Percentiles rank a stretch among this genome's conserved stretches.
Conservation (phyloP, 495 filamentous ascomycete species). For the Penicillium parvum region DNA sequence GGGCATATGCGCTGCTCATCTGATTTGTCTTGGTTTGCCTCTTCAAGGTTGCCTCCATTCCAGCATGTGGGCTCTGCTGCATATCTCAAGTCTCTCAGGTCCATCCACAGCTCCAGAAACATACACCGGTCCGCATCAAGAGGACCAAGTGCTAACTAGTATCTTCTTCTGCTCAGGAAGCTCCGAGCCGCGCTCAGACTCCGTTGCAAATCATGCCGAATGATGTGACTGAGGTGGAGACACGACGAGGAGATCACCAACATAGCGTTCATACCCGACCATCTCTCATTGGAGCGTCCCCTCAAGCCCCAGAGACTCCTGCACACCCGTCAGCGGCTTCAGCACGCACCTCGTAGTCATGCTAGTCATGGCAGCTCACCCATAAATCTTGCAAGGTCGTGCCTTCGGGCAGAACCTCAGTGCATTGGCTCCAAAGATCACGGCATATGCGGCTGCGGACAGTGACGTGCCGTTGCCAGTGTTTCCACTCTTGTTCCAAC, state of each 20-base stretch:
- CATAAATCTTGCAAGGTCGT: conserved; percentile 46
- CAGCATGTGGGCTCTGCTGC: not conserved
- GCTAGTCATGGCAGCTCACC: conserved; percentile 31
- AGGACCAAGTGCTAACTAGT: not conserved
- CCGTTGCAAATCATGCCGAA: not conserved
- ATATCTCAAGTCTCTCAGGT: not conserved
- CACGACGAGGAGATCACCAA: conserved; percentile 14
- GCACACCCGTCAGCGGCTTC: conserved; percentile 7
- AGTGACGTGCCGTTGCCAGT: conserved; percentile 46
- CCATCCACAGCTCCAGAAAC: not conserved
- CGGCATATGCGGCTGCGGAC: conserved; percentile 49
- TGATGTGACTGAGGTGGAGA: conserved; percentile 21
- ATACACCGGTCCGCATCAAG: not conserved
- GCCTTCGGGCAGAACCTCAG: conserved; percentile 45
- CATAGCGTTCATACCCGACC: conserved; percentile 15
- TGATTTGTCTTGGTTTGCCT: conserved; percentile 20
- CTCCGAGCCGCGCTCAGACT: not conserved
- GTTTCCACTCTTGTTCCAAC: conserved; percentile 46
- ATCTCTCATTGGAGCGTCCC: conserved; percentile 25
- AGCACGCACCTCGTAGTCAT: not conserved
- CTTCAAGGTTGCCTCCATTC: conserved; percentile 25
- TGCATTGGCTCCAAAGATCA: conserved; percentile 47
- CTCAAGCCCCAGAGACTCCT: conserved; percentile 46
- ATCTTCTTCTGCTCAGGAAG: not conserved
- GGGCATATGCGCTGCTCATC: conserved; percentile 15